Percentiles rank a stretch among this genome's conserved stretches.
phyloP scores from a whole-genome alignment of 345 rosid genomes.

The Gossypium bickii region DNA sequence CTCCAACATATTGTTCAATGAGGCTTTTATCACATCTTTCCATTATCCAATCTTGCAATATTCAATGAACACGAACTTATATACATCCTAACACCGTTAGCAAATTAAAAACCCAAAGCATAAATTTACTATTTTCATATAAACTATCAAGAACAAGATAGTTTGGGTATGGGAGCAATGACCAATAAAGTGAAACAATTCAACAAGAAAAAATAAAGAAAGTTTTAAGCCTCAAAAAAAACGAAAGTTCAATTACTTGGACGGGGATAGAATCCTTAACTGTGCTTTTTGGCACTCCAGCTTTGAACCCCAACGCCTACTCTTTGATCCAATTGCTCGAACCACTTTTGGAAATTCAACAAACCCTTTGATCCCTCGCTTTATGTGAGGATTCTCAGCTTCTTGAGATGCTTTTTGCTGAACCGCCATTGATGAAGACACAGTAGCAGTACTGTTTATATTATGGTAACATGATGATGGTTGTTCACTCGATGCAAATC shows the following conservation, averaged over 20 bases:
- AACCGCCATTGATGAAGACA: constrained; percentile 16
- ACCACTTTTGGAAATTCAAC: constrained; percentile 79
- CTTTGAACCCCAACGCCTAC: constrained; percentile 71
- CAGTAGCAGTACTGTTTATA: background rate
- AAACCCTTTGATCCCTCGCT: constrained; percentile 81
- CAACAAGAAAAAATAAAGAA: constrained; percentile 12
- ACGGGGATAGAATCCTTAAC: constrained; percentile 46
- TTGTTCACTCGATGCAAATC: constrained; percentile 16
- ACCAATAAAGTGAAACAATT: background rate
- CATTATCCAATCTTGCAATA: background rate
- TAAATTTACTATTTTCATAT: constrained; percentile 2
- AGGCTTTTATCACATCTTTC: too few species aligned
- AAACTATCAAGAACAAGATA: constrained; percentile 1
- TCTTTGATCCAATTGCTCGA: constrained; percentile 61
- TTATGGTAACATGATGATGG: constrained; percentile 16
- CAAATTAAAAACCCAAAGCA: constrained; percentile 20
- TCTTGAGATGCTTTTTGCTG: constrained; percentile 38
- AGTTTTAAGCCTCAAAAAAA: background rate
- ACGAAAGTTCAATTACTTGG: background rate
- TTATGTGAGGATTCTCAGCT: constrained; percentile 79
- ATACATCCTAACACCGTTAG: background rate
- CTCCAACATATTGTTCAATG: too few species aligned
- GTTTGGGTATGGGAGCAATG: background rate
- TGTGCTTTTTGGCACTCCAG: constrained; percentile 77
- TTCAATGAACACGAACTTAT: constrained; percentile 5